A percentile compares a stretch with the other conserved stretches of the same genome.
Evolutionary conservation across 257 asterid genomes (phyloP).

Genomic region (Salvia splendens): DNA sequence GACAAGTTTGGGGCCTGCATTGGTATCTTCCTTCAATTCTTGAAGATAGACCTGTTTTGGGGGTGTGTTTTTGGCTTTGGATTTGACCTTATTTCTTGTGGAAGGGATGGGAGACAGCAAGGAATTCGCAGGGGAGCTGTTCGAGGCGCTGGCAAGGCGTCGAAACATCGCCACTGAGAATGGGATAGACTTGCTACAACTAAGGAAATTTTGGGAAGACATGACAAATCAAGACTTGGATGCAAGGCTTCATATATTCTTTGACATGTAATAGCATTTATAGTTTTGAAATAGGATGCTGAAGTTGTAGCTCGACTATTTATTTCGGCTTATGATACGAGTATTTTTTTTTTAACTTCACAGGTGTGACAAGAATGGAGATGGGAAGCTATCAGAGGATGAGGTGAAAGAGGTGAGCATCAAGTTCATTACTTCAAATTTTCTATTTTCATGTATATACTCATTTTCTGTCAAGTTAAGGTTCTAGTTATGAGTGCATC

Average conservation of each 20-base stretch:
- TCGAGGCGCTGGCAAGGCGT: constrained; percentile 80
- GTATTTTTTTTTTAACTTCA: constrained; percentile 21
- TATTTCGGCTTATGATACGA: not conserved
- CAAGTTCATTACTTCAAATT: not conserved
- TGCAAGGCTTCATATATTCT: constrained; percentile 82
- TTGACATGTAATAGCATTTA: constrained; percentile 69
- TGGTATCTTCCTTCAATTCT: constrained; percentile 46
- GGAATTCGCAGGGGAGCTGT: constrained; percentile 79
- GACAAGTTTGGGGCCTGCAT: constrained; percentile 86
- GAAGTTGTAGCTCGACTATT: not conserved
- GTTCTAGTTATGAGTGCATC: constrained; percentile 94
- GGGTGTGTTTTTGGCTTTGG: not conserved
- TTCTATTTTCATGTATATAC: not conserved
- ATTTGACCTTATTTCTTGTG: constrained; percentile 17
- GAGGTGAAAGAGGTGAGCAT: constrained; percentile 83
- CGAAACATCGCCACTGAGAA: constrained; percentile 49
- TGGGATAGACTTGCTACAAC: constrained; percentile 51
- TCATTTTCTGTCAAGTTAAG: constrained; percentile 44
- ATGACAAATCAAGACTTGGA: constrained; percentile 72
- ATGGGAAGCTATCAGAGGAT: constrained; percentile 87
- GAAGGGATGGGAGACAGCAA: constrained; percentile 89
- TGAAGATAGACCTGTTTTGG: not conserved
- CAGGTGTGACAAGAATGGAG: constrained; percentile 99
- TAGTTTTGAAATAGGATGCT: not conserved
- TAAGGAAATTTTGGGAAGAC: constrained; percentile 75